Evolutionary conservation across 176 grass and related monocot species (phyloP).

Genomic region (Leersia perrieri): DNA sequence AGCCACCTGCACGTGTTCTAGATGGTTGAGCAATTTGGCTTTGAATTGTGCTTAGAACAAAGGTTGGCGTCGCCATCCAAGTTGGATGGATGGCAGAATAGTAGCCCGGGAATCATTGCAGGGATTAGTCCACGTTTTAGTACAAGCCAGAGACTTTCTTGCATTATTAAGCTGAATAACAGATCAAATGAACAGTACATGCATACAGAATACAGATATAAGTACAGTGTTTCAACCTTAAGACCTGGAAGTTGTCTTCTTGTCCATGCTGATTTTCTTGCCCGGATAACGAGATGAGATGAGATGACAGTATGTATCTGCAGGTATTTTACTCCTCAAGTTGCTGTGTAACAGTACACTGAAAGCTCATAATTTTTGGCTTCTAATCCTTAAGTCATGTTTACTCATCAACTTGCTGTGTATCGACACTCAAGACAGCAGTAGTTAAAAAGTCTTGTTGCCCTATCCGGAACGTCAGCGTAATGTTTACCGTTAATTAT

Average conservation of each 20-base stretch:
- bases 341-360: neutral
- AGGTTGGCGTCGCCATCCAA: neutral
- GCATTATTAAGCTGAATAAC: neutral
- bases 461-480: neutral
- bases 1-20: neutral
- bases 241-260: slow-evolving; percentile 18
- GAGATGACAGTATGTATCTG: neutral
- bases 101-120: slow-evolving; percentile 32
- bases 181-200: neutral
- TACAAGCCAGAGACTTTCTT: slow-evolving; percentile 21
- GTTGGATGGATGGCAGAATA: neutral
- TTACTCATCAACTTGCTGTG: neutral
- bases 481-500: neutral
- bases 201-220: too few species aligned
- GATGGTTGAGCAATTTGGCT: neutral
- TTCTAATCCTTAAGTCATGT: neutral
- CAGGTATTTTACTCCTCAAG: neutral
- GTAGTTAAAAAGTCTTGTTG: neutral
- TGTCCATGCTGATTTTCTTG: neutral
- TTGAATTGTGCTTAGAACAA: neutral
- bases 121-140: slow-evolving; percentile 13
- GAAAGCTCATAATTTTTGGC: neutral
- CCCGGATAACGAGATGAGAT: neutral
- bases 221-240: neutral
- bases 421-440: neutral